A percentile compares a stretch with the other conserved stretches of the same genome.
Conservation (phyloP, 805 yeast species). For the Debaryomyces prosopidis region DNA sequence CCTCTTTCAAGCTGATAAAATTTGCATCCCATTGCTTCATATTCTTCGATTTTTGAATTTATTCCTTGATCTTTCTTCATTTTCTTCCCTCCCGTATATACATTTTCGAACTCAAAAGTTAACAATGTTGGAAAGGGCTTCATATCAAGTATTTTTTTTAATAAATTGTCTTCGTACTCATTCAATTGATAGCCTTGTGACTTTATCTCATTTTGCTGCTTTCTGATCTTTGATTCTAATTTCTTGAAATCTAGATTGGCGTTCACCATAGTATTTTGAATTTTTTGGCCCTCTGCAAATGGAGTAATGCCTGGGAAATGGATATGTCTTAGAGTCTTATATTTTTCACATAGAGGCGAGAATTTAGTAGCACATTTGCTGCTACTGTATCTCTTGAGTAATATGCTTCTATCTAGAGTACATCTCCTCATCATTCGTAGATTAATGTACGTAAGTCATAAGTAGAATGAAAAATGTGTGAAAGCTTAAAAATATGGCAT, state of each 20-base stretch:
- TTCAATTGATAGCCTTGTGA: conserved; percentile 42
- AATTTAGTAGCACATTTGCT: conserved; percentile 23
- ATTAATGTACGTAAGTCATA: too few species aligned
- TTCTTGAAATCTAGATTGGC: conserved; percentile 60
- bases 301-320: conserved; percentile 43
- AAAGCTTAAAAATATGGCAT: too few species aligned
- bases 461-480: too few species aligned
- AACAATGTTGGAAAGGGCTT: conserved; percentile 68
- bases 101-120: conserved; percentile 82
- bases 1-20: conserved; percentile 86
- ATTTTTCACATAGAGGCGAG: conserved; percentile 31
- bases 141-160: conserved; percentile 36
- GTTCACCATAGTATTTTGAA: conserved; percentile 57
- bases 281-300: conserved; percentile 48
- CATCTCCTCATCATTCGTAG: too few species aligned
- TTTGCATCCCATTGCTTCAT: conserved; percentile 46
- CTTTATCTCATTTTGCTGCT: conserved; percentile 37
- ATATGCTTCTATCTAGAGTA: neutral
- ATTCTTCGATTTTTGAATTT: conserved; percentile 22
- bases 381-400: conserved; percentile 11
- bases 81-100: conserved; percentile 90
- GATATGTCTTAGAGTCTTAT: conserved; percentile 37
- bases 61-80: conserved; percentile 55
- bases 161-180: conserved; percentile 47
- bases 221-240: conserved; percentile 48